Evolutionary conservation across 345 rosid genomes (phyloP).

Genomic region (Euphorbia pulcherrima): DNA sequence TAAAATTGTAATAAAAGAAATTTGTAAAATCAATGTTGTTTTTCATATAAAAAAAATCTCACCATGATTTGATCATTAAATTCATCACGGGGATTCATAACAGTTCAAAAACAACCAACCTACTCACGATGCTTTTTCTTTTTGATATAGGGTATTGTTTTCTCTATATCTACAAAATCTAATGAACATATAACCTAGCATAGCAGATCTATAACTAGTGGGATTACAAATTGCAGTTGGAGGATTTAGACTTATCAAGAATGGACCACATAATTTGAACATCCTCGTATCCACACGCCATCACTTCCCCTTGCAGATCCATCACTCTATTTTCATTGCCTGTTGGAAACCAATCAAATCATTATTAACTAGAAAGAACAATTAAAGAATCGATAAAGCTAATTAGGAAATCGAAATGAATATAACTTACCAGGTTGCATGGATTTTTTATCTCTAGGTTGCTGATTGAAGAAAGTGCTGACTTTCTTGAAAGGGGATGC

Average conservation of each 20-base stretch:
- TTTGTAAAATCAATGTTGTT: no score
- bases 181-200: no score
- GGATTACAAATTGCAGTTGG: constrained; percentile 31
- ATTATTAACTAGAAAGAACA: not conserved
- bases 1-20: no score
- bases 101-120: not conserved
- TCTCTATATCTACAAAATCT: no score
- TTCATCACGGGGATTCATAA: not conserved
- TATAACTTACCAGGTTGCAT: constrained; percentile 35
- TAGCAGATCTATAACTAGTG: no score
- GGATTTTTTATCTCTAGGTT: constrained; percentile 39
- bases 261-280: constrained; percentile 97
- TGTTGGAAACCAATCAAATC: constrained; percentile 42
- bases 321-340: constrained; percentile 47
- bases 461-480: constrained; percentile 69
- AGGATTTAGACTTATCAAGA: constrained; percentile 78
- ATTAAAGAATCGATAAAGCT: not conserved
- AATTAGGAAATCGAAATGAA: no score
- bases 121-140: not conserved
- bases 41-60: not conserved
- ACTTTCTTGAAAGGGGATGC: constrained; percentile 75
- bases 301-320: constrained; percentile 83
- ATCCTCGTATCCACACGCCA: constrained; percentile 90
- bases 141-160: no score
- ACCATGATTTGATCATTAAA: not conserved